A percentile compares a stretch with the other conserved stretches of the same genome.
Evolutionary conservation across 2,329 filamentous ascomycete genomes (phyloP).

Genomic region (Trichoderma sp.): DNA sequence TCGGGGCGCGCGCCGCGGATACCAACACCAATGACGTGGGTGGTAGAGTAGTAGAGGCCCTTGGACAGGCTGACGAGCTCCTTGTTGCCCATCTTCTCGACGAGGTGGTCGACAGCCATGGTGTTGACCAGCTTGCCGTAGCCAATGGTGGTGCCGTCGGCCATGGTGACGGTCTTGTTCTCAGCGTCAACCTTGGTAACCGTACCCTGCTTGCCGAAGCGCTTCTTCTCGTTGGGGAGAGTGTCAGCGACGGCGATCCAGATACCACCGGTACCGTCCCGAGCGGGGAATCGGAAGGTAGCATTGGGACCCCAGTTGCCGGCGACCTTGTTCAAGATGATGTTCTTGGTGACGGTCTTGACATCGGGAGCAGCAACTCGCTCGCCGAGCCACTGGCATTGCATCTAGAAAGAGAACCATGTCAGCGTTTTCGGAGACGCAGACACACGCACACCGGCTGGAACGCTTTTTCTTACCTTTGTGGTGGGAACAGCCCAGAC

Average conservation of each 20-base stretch:
- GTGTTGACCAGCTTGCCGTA: slow-evolving; percentile 94
- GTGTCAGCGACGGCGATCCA: slow-evolving; percentile 97
- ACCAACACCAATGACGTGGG: slow-evolving; percentile 95
- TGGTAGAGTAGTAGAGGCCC: slow-evolving; percentile 93
- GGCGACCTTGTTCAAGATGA: slow-evolving; percentile 92
- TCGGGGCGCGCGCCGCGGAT: slow-evolving; percentile 88
- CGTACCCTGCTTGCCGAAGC: slow-evolving; percentile 79
- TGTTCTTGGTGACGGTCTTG: slow-evolving; percentile 90
- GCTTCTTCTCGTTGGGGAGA: slow-evolving; percentile 84
- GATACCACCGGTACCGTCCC: slow-evolving; percentile 95
- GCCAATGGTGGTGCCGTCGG: slow-evolving; percentile 81
- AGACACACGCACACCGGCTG: background rate
- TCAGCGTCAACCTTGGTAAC: slow-evolving; percentile 85
- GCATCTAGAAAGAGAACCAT: slow-evolving; percentile 67
- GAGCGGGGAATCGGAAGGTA: slow-evolving; percentile 96
- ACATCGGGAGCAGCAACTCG: slow-evolving; percentile 95
- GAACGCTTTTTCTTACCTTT: slow-evolving; percentile 60
- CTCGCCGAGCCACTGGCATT: slow-evolving; percentile 97
- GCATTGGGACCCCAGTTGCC: slow-evolving; percentile 98
- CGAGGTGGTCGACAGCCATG: slow-evolving; percentile 90
- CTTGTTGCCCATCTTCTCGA: slow-evolving; percentile 81
- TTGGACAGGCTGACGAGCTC: slow-evolving; percentile 81
- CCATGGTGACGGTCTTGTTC: slow-evolving; percentile 77
- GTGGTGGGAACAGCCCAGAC: slow-evolving; percentile 98
- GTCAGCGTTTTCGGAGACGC: background rate